phyloP scores from a whole-genome alignment of 2,329 filamentous ascomycete genomes.

The Amauroascus verrucosus region DNA sequence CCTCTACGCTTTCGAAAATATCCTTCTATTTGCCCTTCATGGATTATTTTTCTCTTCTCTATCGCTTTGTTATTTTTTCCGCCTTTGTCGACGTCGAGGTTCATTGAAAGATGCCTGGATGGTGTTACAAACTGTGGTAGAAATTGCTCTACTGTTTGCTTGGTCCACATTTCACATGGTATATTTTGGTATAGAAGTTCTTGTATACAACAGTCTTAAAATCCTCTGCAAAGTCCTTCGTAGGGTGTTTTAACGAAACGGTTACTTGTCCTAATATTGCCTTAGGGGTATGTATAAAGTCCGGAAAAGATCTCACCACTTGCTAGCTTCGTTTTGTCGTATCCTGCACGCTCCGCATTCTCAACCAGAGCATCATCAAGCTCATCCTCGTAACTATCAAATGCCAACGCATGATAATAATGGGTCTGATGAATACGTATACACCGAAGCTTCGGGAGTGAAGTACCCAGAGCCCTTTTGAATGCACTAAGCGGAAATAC shows the following conservation, averaged over 20 bases:
- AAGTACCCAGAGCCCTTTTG: constrained; percentile 19
- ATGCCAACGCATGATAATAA: constrained; percentile 12
- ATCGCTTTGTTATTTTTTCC: constrained; percentile 2
- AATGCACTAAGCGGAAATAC: constrained; percentile 20
- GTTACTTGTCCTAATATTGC: too few relatives aligned
- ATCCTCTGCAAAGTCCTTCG: too few relatives aligned
- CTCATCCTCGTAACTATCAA: constrained; percentile 19
- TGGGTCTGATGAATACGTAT: constrained; percentile 24
- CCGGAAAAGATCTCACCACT: constrained; percentile 10
- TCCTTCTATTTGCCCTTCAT: constrained; percentile 11
- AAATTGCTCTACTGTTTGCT: too few relatives aligned
- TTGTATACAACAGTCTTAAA: too few relatives aligned
- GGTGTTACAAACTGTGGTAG: not conserved
- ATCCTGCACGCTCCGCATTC: constrained; percentile 15
- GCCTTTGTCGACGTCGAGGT: not conserved
- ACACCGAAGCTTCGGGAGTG: constrained; percentile 21
- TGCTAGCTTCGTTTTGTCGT: constrained; percentile 11
- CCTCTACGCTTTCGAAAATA: too few relatives aligned
- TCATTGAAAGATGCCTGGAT: not conserved
- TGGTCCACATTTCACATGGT: too few relatives aligned
- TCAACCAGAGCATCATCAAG: constrained; percentile 22
- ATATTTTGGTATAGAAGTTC: too few relatives aligned
- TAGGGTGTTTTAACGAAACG: too few relatives aligned
- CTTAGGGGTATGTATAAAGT: not conserved
- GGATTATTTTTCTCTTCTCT: constrained; percentile 9